These are phyloP conservation scores for Verticillium isaacii DNA, from an alignment of 2,329 filamentous ascomycete genomes.

Conservation along the genomic window DNA sequence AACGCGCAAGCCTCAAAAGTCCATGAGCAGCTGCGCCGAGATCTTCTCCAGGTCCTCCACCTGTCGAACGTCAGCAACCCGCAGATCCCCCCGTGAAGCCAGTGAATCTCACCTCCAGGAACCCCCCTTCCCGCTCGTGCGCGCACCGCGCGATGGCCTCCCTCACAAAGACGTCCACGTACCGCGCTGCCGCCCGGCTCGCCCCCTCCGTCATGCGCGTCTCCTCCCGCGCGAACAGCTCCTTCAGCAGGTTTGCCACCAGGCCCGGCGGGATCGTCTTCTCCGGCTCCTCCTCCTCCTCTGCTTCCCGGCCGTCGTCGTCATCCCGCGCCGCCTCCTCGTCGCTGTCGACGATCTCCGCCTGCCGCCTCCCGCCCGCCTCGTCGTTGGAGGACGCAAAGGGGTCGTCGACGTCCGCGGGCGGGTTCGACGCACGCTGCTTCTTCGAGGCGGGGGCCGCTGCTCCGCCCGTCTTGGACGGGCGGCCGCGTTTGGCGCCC, in stretches of 20 bases:
- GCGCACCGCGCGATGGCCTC: conserved; percentile 81
- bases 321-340: conserved; percentile 16
- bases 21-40: conserved; percentile 77
- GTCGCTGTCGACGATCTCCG: conserved; percentile 17
- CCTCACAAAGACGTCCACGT: conserved; percentile 85
- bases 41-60: conserved; percentile 88
- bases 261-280: conserved; percentile 66
- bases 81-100: background rate
- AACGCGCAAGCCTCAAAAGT: conserved; percentile 55
- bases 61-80: conserved; percentile 29
- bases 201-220: conserved; percentile 75
- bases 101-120: conserved; percentile 61
- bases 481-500: conserved; percentile 28
- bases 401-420: conserved; percentile 15
- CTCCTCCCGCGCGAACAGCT: conserved; percentile 68
- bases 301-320: conserved; percentile 14
- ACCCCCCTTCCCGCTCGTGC: conserved; percentile 64
- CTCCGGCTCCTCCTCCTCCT: conserved; percentile 27
- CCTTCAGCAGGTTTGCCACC: conserved; percentile 70
- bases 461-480: conserved; percentile 12
- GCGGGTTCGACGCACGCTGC: conserved; percentile 16
- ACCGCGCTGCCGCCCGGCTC: conserved; percentile 71
- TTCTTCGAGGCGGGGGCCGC: conserved; percentile 4
- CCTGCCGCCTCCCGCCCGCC: conserved; percentile 1
- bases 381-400: conserved; percentile 30